Base-by-base conservation (phyloP, 2,329 filamentous ascomycete species). In the Arachnomyces sp. region DNA sequence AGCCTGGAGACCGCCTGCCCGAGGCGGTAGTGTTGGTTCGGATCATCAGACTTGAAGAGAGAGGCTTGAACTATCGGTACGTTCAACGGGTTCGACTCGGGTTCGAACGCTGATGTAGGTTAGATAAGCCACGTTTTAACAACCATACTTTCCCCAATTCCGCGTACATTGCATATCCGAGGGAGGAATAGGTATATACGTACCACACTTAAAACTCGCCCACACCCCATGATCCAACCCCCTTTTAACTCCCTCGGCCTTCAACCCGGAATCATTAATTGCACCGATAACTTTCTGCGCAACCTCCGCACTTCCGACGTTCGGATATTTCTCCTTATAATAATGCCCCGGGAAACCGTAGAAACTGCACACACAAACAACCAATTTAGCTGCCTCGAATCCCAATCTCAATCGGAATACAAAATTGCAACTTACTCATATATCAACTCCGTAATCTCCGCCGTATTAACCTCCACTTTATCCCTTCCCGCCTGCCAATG, bases 191-290 rank as follows among this genome's bases (percentile, higher is more conserved):
- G 16, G 25, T 29, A 28, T 28, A 28, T 29, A 61, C 66, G 28
- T 59, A 71, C 67, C 65, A 46, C 62, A 67, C 46, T 72, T 73
- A 57, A 87, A 86, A 8, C 77, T 75, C 1, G 76, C 80, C 71
- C 82, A 88, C 16, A 87, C 82, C 14, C 84, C 84, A 54, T 88
- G 84, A 52, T 88, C 84, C 1, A 86, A 67, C 0, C 83, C 84
- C 31, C 83, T 68, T 34, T 75, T 71, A 0, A 79, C 73, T 2
- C 73, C 73, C 44, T 76, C 65, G 1, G 76, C 73, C 39, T 74
- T 66, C 48, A 85, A 81, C 1, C 75, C 78, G 1, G 76, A 73
- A 3, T 70, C 56, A 3, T 65, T 61, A 4, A 86, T 65, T 37
- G 74, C 58, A 12, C 62, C 56, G 28, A 84, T 69, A 39, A 86